Conservation (phyloP, 495 filamentous ascomycete species). For the Aspergillus campestris region DNA sequence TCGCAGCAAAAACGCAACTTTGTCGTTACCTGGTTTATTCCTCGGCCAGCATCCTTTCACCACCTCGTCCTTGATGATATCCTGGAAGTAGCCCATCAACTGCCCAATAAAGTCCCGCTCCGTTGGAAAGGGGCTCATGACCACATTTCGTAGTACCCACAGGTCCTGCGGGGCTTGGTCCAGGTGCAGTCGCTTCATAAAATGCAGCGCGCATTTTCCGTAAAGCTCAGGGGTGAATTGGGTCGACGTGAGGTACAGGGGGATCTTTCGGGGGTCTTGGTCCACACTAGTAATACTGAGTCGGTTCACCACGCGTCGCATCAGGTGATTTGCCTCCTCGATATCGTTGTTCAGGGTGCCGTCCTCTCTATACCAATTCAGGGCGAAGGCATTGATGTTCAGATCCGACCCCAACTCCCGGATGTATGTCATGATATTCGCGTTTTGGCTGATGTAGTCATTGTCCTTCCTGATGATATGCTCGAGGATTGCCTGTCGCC, state of each 20-base stretch:
- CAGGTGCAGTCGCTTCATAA: slow-evolving; percentile 30
- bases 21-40: slow-evolving; percentile 13
- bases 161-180: slow-evolving; percentile 17
- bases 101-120: slow-evolving; percentile 22
- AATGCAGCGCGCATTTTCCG: slow-evolving; percentile 28
- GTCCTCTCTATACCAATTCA: slow-evolving; percentile 32
- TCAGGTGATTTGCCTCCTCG: slow-evolving; percentile 44
- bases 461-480: slow-evolving; percentile 23
- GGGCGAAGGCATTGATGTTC: slow-evolving; percentile 40
- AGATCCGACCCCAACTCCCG: slow-evolving; percentile 34
- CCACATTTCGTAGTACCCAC: slow-evolving; percentile 32
- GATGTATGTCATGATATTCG: slow-evolving; percentile 14
- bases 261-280: slow-evolving; percentile 26
- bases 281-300: slow-evolving; percentile 29
- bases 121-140: slow-evolving; percentile 34
- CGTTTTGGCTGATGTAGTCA: neutral
- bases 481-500: slow-evolving; percentile 24
- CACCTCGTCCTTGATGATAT: slow-evolving; percentile 23
- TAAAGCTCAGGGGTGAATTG: slow-evolving; percentile 30
- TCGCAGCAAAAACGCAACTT: slow-evolving; percentile 27
- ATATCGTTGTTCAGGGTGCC: slow-evolving; percentile 34
- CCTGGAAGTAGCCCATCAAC: slow-evolving; percentile 17
- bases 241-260: slow-evolving; percentile 38
- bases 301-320: slow-evolving; percentile 29
- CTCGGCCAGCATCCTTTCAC: slow-evolving; percentile 17